Evolutionary conservation across 2,329 filamentous ascomycete species (phyloP), one percentile per base, ranked within the genome.

Genomic region (Fusarium sp.): DNA sequence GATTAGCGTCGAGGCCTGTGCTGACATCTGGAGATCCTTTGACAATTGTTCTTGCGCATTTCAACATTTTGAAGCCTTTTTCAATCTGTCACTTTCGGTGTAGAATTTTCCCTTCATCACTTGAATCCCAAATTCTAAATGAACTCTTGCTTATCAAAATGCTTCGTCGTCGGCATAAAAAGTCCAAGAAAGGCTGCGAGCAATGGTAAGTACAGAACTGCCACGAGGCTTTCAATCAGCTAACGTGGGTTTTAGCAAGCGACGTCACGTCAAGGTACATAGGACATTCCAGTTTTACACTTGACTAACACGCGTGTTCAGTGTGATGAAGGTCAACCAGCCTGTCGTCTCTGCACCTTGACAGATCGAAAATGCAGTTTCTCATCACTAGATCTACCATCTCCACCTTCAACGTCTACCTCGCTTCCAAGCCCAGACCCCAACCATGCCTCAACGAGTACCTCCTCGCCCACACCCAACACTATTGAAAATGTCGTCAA

Each of bases 251-350:
- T 3, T 19, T 1, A 70, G 67, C 44, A 72, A 72, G 9, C 53
- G 16, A 23, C 59, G 70, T 3, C 70, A 72, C 21, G 65, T 72
- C 3, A 73, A 71, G 41, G 70, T 72, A 44, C 4, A 6, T 2
- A 1, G 6, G 6, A 18, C 3, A 0, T 3, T 6, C 3, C 7
- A 2, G 14, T 31, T 31, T 2, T 5, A 3, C 3, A 1, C 8
- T 18, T 52, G 28, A 58, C 62, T 67, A 69, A 69, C 56, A 67
- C 63, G 43, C 46, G 46, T 49, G 42, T 50, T 14, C 16, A 72
- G 69, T 72, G 69, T 12, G 69, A 72, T n/a, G 69, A 72, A 31
- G 54, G 69, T 9, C 69, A 21, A 0, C 69, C 69, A 10, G n/a
- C 26, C 14, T 72, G 69, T 19, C 62, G 53, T 3, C 50, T 72